A percentile compares a stretch with the other conserved stretches of the same genome.
These are phyloP conservation scores for Penicillium manginii DNA, from an alignment of 495 filamentous ascomycete species.

Conservation along the genomic window DNA sequence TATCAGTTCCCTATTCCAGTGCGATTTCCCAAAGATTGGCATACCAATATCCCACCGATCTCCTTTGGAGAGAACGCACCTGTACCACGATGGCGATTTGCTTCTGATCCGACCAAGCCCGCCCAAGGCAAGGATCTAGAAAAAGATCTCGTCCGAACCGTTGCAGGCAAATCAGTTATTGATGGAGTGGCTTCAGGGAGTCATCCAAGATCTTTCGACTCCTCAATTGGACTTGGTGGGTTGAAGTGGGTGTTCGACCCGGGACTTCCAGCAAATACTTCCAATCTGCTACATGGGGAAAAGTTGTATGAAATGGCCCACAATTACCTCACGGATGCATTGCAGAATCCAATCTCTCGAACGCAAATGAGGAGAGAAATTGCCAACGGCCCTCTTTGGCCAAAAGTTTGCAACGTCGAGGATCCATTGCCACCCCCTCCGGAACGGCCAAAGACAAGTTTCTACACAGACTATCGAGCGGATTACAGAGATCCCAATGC, in stretches of 20 bases:
- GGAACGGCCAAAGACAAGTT: conserved; percentile 1
- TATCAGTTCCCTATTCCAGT: neutral
- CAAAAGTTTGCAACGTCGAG: conserved; percentile 17
- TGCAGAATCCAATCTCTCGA: conserved; percentile 15
- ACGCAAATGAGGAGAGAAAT: conserved; percentile 18
- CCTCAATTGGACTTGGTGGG: conserved; percentile 12
- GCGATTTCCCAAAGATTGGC: neutral
- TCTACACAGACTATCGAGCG: neutral
- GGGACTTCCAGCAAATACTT: conserved; percentile 12
- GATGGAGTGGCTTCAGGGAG: conserved; percentile 1
- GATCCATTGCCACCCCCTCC: conserved; percentile 28
- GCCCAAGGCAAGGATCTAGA: neutral
- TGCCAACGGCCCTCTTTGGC: conserved; percentile 6
- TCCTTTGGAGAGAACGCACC: conserved; percentile 18
- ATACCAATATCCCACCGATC: neutral
- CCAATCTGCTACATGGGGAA: conserved; percentile 1
- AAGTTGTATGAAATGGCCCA: conserved; percentile 25
- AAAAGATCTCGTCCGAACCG: conserved; percentile 13
- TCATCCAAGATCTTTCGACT: conserved; percentile 11
- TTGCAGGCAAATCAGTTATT: conserved; percentile 6
- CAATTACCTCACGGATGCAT: conserved; percentile 19
- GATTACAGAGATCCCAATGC: neutral
- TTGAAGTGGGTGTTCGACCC: conserved; percentile 34
- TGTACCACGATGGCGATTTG: conserved; percentile 24
- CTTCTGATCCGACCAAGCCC: neutral